Evolutionary conservation across 768 basidiomycete species (phyloP).

Genomic region (Mycena belliarum): DNA sequence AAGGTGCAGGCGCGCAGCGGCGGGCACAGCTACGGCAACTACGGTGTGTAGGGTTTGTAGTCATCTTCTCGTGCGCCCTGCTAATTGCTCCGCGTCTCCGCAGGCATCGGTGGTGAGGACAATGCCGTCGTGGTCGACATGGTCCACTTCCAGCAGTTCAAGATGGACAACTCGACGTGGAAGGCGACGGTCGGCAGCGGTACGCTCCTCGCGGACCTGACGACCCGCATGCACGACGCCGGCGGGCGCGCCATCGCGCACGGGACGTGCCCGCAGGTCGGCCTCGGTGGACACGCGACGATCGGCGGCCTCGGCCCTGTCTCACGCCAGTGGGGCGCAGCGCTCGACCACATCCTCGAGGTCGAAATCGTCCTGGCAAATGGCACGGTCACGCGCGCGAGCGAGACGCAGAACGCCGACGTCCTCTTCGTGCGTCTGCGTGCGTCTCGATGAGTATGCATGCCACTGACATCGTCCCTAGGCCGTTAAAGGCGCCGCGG

Average conservation of each 20-base stretch:
- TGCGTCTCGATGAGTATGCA: neutral
- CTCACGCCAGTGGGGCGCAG: constrained; percentile 26
- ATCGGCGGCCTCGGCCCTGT: constrained; percentile 25
- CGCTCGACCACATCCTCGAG: constrained; percentile 28
- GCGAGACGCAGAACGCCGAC: constrained; percentile 25
- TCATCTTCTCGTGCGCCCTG: neutral
- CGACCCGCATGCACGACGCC: constrained; percentile 17
- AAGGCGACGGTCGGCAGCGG: constrained; percentile 27
- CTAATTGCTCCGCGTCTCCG: too few relatives aligned
- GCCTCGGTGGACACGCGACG: constrained; percentile 28
- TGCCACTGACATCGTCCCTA: neutral
- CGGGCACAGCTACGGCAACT: constrained; percentile 11
- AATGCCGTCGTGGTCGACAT: constrained; percentile 34
- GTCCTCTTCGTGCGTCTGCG: constrained; percentile 23
- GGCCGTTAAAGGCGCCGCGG: constrained; percentile 31
- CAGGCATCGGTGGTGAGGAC: constrained; percentile 29
- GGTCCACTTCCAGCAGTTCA: constrained; percentile 25
- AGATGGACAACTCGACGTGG: constrained; percentile 28
- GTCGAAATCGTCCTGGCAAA: constrained; percentile 27
- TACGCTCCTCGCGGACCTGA: constrained; percentile 27
- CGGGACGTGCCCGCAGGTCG: constrained; percentile 33
- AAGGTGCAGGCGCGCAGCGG: constrained; percentile 17
- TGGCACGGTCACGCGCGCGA: constrained; percentile 23
- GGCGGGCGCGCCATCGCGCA: constrained; percentile 29
- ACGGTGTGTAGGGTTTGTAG: neutral